phyloP scores from a whole-genome alignment of 2,329 filamentous ascomycete genomes.

The Microsporum ferrugineum region DNA sequence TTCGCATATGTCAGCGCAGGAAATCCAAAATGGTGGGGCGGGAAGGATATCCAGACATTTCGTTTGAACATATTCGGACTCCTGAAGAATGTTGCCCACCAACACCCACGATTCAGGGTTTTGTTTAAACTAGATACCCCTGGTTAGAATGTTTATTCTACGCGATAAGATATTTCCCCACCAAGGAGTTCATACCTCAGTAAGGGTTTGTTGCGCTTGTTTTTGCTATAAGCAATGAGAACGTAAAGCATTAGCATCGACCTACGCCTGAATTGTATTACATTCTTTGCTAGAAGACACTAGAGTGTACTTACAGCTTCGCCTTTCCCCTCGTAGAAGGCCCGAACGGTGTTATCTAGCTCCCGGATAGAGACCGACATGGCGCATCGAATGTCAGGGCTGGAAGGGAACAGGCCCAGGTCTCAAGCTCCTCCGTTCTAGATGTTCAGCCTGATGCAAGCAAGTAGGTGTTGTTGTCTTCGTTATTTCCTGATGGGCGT shows the following conservation, averaged over 20 bases:
- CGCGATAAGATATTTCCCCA: constrained; percentile 14
- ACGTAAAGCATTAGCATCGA: constrained; percentile 27
- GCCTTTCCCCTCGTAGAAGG: constrained; percentile 95
- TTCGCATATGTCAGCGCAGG: constrained; percentile 15
- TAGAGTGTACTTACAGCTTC: constrained; percentile 57
- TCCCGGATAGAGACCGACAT: constrained; percentile 72
- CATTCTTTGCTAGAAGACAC: background rate
- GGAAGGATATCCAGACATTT: constrained; percentile 59
- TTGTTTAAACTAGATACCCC: constrained; percentile 65
- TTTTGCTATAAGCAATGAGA: constrained; percentile 60
- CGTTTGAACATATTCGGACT: constrained; percentile 86
- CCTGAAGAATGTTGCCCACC: constrained; percentile 91
- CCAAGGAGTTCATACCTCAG: constrained; percentile 55
- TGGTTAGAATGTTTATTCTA: constrained; percentile 12
- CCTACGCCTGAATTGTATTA: background rate
- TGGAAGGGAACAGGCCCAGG: background rate
- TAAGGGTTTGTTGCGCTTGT: constrained; percentile 81
- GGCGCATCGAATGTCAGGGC: constrained; percentile 19
- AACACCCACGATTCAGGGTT: constrained; percentile 96
- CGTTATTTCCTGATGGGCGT: background rate
- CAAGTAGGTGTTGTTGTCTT: background rate
- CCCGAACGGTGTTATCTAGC: constrained; percentile 89
- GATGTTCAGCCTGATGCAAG: background rate
- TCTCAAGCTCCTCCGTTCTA: background rate
- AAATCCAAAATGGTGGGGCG: constrained; percentile 5